Conservation (phyloP, 768 basidiomycete genomes). For the Podaxis carcinomalis region DNA sequence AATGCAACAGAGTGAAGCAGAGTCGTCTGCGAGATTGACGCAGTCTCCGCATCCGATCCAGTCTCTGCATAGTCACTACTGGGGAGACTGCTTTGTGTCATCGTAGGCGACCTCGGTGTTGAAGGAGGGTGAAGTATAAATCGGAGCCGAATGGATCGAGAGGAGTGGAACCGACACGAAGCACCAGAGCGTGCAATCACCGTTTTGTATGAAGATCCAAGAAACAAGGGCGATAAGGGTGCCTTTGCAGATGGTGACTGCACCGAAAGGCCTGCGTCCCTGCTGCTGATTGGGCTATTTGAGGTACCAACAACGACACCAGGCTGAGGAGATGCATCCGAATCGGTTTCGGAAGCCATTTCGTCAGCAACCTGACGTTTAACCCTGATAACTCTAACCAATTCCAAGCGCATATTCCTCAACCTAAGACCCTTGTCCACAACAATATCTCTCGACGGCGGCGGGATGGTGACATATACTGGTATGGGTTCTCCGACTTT, state of each 20-base stretch:
- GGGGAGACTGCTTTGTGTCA: conserved; percentile 39
- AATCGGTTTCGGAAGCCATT: conserved; percentile 28
- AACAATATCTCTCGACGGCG: conserved; percentile 65
- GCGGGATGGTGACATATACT: conserved; percentile 75
- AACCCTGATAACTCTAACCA: conserved; percentile 63
- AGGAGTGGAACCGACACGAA: conserved; percentile 84
- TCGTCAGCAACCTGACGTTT: conserved; percentile 41
- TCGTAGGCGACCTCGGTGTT: conserved; percentile 43
- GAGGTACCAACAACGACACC: conserved; percentile 11
- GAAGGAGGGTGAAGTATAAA: conserved; percentile 73
- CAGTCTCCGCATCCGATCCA: conserved; percentile 61
- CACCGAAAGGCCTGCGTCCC: conserved; percentile 10
- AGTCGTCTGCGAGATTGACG: conserved; percentile 76
- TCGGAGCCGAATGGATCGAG: conserved; percentile 67
- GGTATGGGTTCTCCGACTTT: conserved; percentile 71
- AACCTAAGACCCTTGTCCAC: conserved; percentile 68
- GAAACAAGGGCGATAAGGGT: conserved; percentile 33
- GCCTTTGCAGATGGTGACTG: conserved; percentile 34
- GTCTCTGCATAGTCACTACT: conserved; percentile 39
- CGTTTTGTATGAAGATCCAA: conserved; percentile 41
- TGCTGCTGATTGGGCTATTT: background rate
- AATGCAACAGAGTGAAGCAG: conserved; percentile 84
- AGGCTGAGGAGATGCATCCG: conserved; percentile 20
- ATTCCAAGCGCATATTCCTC: conserved; percentile 76
- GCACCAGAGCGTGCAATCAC: conserved; percentile 85